phyloP scores from a whole-genome alignment of 169 alveolate species.

The Cystoisospora suis region DNA sequence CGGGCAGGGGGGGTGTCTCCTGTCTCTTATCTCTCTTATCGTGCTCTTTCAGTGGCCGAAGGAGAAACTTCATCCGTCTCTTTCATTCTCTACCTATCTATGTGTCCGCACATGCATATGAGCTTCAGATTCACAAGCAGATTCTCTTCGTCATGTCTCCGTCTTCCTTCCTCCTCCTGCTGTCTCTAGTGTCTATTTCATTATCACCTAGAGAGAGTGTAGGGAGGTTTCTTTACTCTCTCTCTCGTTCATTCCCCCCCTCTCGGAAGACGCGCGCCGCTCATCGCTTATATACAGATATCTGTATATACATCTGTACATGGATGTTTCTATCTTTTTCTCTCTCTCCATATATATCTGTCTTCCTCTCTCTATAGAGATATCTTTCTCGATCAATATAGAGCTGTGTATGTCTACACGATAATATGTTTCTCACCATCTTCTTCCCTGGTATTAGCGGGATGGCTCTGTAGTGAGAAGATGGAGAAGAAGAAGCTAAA shows the following conservation, averaged over 20 bases:
- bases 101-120: neutral
- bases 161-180: neutral
- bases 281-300: neutral
- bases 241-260: neutral
- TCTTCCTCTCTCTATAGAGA: neutral
- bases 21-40: neutral
- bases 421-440: neutral
- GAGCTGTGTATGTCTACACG: neutral
- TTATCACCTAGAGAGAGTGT: no score
- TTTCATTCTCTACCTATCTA: neutral
- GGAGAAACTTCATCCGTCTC: neutral
- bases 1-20: neutral
- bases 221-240: neutral
- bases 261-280: neutral
- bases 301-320: neutral
- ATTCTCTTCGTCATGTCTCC: neutral
- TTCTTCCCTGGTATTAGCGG: no score
- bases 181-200: neutral
- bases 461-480: neutral
- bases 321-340: neutral
- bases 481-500: neutral
- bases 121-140: neutral
- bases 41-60: neutral
- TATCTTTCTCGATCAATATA: neutral
- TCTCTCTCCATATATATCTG: neutral